Percentiles rank a stretch among this genome's conserved stretches.
Conservation (phyloP, 257 asterid genomes). For the Marsdenia floribunda region DNA sequence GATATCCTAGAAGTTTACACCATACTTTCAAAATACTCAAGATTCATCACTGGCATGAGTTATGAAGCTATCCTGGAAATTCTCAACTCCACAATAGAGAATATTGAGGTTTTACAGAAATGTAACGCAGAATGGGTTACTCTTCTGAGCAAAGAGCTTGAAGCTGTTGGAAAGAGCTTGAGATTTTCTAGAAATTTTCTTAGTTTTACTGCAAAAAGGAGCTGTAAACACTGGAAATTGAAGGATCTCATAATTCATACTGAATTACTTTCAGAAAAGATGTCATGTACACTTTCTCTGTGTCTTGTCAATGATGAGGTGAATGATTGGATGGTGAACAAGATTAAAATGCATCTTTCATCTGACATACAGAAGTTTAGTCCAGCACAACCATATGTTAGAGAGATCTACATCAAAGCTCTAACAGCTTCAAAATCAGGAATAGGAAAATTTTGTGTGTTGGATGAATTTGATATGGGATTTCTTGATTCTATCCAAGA, state of each 20-base stretch:
- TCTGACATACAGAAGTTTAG: not conserved
- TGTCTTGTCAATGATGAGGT: not conserved
- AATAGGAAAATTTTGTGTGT: not conserved
- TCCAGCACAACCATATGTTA: not conserved
- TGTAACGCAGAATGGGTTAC: not conserved
- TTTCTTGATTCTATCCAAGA: not conserved
- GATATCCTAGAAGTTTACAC: not conserved
- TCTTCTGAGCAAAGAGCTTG: not conserved
- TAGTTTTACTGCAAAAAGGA: not conserved
- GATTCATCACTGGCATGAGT: not conserved
- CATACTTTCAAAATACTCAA: not conserved
- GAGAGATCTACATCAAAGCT: not conserved
- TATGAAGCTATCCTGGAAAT: not conserved
- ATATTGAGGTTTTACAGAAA: not conserved
- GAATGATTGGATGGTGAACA: not conserved
- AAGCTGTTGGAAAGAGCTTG: not conserved
- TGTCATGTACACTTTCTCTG: not conserved
- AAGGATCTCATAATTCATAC: not conserved
- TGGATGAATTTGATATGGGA: not conserved
- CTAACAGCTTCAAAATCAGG: constrained; percentile 7
- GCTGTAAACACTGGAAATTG: not conserved
- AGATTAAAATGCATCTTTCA: not conserved
- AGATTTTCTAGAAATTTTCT: constrained; percentile 5
- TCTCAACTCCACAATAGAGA: not conserved
- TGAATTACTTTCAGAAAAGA: not conserved